Evolutionary conservation across 1,139 yeast genomes (phyloP), one percentile per base, ranked within the genome.

Genomic region (Pichia sp.): DNA sequence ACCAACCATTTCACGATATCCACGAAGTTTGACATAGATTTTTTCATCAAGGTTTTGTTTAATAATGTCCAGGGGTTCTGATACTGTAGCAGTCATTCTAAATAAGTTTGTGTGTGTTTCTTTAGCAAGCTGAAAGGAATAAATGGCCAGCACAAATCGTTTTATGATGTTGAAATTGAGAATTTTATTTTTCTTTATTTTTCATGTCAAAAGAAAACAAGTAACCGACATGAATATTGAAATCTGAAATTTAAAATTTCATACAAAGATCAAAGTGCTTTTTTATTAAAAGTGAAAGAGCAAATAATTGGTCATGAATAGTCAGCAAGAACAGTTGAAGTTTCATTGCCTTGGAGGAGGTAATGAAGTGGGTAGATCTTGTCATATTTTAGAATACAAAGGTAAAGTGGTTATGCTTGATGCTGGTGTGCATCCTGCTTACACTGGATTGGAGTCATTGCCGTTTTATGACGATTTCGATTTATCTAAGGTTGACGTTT

Each of bases 291-390:
- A n/a, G n/a, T n/a, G n/a, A n/a, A n/a, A n/a, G n/a, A n/a, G n/a
- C 41, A 23, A 12, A n/a, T n/a, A n/a, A n/a, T n/a, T n/a, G n/a
- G n/a, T n/a, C 9, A 50, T 50, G 53, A 42, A 42, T 25, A 40
- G 43, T 8, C 49, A 50, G n/a, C 36, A 43, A 18, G 56, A 52
- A 23, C 46, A 46, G 18, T 45, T 62, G 39, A 55, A 79, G 64
- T 92, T 92, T 70, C 80, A 87, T 53, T 92, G 96, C 32, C 76
- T 92, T n/a, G 99, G 99, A n/a, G 99, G 97, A n/a, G 95, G 98
- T 56, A 88, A 85, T 60, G 99, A 92, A 64, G 99, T 92, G 11
- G 99, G 99, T 7, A 71, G 99, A 53, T 87, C 96, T 42, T 92
- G 97, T 63, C 98, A 92, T 62, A 83, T 92, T 48, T 73, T 92